phyloP scores from a whole-genome alignment of 768 basidiomycete species.

The Lyophyllum decastes region DNA sequence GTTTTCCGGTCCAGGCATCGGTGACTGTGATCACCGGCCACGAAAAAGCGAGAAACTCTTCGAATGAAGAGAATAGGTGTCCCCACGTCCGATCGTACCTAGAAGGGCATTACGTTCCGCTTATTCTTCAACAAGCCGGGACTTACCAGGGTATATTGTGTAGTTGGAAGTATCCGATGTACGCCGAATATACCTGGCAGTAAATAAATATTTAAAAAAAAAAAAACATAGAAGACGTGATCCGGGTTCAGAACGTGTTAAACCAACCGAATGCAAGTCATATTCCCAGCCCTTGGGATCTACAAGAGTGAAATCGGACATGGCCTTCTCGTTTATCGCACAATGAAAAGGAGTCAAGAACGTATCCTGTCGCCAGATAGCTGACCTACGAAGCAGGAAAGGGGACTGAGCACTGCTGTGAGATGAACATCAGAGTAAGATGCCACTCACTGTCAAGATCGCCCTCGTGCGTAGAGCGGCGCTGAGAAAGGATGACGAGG shows the following conservation, averaged over 20 bases:
- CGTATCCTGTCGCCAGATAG: no score
- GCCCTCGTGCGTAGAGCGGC: not conserved
- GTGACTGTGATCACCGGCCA: conserved; percentile 85
- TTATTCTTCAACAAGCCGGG: conserved; percentile 36
- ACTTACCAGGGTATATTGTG: conserved; percentile 66
- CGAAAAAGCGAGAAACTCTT: conserved; percentile 76
- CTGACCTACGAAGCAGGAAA: no score
- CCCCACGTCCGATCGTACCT: conserved; percentile 87
- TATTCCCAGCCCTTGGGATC: conserved; percentile 80
- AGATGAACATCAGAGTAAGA: no score
- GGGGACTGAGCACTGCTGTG: no score
- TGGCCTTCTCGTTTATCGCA: conserved; percentile 19
- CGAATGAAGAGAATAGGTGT: conserved; percentile 75
- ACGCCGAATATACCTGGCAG: conserved; percentile 66
- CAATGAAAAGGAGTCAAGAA: no score
- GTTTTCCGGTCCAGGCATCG: conserved; percentile 66
- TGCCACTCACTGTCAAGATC: no score
- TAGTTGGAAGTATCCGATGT: conserved; percentile 77
- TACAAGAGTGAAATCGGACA: conserved; percentile 74
- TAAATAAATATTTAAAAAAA: no score
- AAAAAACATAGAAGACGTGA: not conserved
- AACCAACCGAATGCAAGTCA: conserved; percentile 73
- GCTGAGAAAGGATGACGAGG: not conserved
- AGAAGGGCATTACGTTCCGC: not conserved
- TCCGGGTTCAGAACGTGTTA: not conserved